Base-by-base conservation (phyloP, 306 rosid species). In the Abrus precatorius region DNA sequence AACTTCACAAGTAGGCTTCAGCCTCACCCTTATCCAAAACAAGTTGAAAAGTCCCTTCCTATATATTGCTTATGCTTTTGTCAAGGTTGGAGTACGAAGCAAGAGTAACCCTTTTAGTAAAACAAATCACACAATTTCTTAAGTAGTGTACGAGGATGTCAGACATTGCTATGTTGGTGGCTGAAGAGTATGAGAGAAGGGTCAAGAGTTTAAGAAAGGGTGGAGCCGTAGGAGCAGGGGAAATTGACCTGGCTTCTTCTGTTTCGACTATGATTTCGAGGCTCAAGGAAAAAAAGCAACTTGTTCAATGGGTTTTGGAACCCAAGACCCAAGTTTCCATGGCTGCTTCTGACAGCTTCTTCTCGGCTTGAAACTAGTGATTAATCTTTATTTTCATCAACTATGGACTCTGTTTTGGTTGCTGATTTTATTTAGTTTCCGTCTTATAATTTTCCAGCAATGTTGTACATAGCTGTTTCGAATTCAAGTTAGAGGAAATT, bases 81-180 rank as follows among this genome's bases (percentile, higher is more conserved):
- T 5, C 33, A 62, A 62, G 11, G 14, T 4, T 11, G 11, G 5
- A 5, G 11, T 4, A 13, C 30, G 14, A 68, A 38, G 3, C 38
- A 68, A 12, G 2, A 32, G 7, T 59, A 55, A 48, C 27, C 48
- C 9, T 29, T 44, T 3, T 3, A 57, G 40, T 1, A 36, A 2
- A 36, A 36, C 2, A 36, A 36, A 36, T 36, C 40, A 12, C 29
- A 1, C 74, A 57, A 59, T 33, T 40, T 63, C 9, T 5, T 13
- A 47, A n/a, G n/a, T 47, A 47, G 20, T n/a, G 0, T n/a, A 55
- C 12, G 3, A 68, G 41, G 33, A 92, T 93, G 97, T 84, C 98
- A 54, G 98, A 95, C 68, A 95, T 93, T 67, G 98, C 98, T 8
- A 89, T 95, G 75, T 67, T 95, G 86, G 94, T 95, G 4, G 96